These are phyloP conservation scores for Ogataea minuta DNA, from an alignment of 805 yeast species.

Conservation along the genomic window DNA sequence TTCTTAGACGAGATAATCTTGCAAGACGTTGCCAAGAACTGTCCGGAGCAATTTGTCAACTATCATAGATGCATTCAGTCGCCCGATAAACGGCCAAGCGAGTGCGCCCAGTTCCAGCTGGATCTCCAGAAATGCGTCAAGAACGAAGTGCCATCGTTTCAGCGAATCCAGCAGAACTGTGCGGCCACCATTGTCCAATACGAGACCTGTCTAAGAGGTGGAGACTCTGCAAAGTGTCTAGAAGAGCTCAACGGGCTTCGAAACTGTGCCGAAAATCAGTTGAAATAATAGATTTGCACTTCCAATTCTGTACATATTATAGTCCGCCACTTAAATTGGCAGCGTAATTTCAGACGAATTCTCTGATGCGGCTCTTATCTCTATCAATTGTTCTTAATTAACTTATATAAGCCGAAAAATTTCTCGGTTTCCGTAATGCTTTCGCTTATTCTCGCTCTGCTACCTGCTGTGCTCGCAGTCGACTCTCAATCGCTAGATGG, in stretches of 20 bases:
- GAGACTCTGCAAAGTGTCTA: constrained; percentile 51
- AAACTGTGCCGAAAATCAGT: constrained; percentile 42
- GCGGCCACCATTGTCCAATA: constrained; percentile 55
- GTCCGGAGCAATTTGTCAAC: constrained; percentile 70
- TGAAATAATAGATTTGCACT: constrained; percentile 5
- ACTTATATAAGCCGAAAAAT: too few relatives aligned
- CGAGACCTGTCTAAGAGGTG: constrained; percentile 59
- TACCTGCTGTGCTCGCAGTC: constrained; percentile 14
- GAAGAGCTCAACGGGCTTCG: constrained; percentile 55
- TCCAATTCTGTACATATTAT: neutral
- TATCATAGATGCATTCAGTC: constrained; percentile 70
- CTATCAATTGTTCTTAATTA: too few relatives aligned
- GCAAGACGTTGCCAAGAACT: constrained; percentile 73
- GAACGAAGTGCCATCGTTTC: constrained; percentile 65
- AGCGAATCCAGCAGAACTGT: constrained; percentile 64
- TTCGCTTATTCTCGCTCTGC: neutral
- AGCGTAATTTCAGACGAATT: too few relatives aligned
- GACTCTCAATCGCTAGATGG: constrained; percentile 24
- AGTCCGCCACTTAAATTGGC: neutral
- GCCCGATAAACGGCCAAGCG: constrained; percentile 36
- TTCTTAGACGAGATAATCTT: constrained; percentile 68
- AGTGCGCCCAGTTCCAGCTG: constrained; percentile 56
- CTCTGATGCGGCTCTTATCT: too few relatives aligned
- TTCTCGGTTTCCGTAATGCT: neutral
- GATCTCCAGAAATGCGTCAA: constrained; percentile 63